A percentile compares a stretch with the other conserved stretches of the same genome.
phyloP scores from a whole-genome alignment of 1,284 basidiomycete species.

The Boletus semigastroideus region DNA sequence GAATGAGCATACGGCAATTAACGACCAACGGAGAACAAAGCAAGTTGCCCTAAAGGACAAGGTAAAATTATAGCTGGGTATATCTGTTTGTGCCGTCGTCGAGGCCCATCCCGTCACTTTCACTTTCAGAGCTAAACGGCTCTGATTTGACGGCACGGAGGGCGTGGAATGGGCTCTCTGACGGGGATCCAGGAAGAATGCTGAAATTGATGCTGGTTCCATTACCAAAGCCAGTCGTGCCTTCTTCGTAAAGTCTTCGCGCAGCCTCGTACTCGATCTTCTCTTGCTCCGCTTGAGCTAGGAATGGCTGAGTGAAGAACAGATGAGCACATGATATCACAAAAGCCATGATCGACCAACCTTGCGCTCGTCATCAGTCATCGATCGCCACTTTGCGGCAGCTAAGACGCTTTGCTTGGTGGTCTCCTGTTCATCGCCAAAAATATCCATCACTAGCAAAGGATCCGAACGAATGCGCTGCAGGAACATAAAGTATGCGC shows the following conservation, averaged over 20 bases:
- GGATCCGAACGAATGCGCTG: conserved; percentile 82
- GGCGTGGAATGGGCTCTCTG: conserved; percentile 42
- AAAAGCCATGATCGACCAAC: conserved; percentile 43
- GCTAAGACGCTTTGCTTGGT: conserved; percentile 94
- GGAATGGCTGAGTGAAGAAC: conserved; percentile 65
- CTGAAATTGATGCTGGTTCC: conserved; percentile 77
- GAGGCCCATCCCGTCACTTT: conserved; percentile 56
- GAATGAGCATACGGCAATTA: conserved; percentile 21
- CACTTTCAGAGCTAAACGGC: conserved; percentile 53
- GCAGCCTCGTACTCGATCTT: conserved; percentile 89
- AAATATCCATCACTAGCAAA: conserved; percentile 73
- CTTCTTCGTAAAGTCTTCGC: conserved; percentile 80
- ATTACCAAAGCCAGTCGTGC: conserved; percentile 63
- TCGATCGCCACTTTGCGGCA: conserved; percentile 87
- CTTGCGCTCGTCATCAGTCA: conserved; percentile 90
- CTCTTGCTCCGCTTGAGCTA: conserved; percentile 88
- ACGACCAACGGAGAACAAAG: background rate
- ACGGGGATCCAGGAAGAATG: conserved; percentile 64
- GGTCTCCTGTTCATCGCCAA: conserved; percentile 92
- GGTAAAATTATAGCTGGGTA: conserved; percentile 25
- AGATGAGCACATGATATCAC: conserved; percentile 4
- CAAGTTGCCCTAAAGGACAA: conserved; percentile 2
- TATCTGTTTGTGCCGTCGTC: conserved; percentile 45
- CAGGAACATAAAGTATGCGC: conserved; percentile 94
- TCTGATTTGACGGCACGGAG: conserved; percentile 62